Conservation (phyloP, 2,329 filamentous ascomycete genomes). For the Magnaporthales sp. region DNA sequence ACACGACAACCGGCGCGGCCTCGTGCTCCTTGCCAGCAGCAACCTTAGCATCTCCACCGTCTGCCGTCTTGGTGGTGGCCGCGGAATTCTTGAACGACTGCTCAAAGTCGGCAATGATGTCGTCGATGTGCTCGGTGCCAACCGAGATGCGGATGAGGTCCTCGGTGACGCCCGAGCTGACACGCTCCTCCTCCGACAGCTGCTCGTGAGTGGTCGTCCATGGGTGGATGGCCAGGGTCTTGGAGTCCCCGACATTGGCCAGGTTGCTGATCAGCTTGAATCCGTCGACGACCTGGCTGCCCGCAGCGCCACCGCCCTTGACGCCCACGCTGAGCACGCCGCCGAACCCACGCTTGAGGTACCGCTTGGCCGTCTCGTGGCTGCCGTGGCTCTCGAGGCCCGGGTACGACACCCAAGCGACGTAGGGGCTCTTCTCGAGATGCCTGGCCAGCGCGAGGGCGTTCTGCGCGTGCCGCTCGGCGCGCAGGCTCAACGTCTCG, state of each 20-base stretch:
- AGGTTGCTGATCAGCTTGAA: slow-evolving; percentile 95
- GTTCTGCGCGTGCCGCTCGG: slow-evolving; percentile 81
- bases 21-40: neutral
- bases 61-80: slow-evolving; percentile 29
- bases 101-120: slow-evolving; percentile 92
- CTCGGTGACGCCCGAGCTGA: slow-evolving; percentile 74
- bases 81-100: slow-evolving; percentile 67
- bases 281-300: slow-evolving; percentile 80
- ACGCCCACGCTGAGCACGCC: slow-evolving; percentile 91
- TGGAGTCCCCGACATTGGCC: slow-evolving; percentile 92
- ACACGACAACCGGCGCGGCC: slow-evolving; percentile 6
- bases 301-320: slow-evolving; percentile 77
- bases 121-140: slow-evolving; percentile 92
- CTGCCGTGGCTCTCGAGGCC: slow-evolving; percentile 75
- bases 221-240: slow-evolving; percentile 90
- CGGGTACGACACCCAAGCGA: slow-evolving; percentile 90
- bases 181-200: slow-evolving; percentile 72
- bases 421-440: slow-evolving; percentile 74
- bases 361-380: slow-evolving; percentile 77
- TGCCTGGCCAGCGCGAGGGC: slow-evolving; percentile 71
- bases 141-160: slow-evolving; percentile 93
- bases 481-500: slow-evolving; percentile 82
- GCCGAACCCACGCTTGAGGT: slow-evolving; percentile 75
- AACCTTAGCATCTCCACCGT: slow-evolving; percentile 13
- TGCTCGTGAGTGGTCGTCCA: slow-evolving; percentile 96